Base-by-base conservation (phyloP, 108 stramenopile species). In the Conticribra weissflogii region DNA sequence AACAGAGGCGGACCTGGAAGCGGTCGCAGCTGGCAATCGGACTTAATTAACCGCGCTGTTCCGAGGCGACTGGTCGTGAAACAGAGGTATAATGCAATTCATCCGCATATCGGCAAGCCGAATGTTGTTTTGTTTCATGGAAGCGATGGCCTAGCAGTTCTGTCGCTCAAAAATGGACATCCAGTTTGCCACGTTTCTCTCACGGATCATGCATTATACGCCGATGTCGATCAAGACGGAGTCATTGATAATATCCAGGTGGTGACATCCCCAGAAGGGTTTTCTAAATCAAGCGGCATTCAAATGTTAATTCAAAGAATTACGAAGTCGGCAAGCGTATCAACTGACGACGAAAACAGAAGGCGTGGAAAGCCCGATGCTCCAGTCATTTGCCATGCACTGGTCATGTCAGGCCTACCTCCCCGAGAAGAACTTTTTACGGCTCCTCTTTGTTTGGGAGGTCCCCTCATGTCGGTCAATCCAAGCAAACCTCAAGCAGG, bases 341-440 rank as follows among this genome's bases (percentile, higher is more conserved):
- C 1, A 0, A 41, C 22, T 14, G 58, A 34, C 1, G 67, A 63
- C 25, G 57, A 28, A 12, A 65, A 53, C 46, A 41, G 29, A 15
- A 24, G 30, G 25, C 15, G 25, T 34, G 41, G 22, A n/a, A 34
- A 57, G 44, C 54, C 63, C 0, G 61, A 64, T 32, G 27, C 72
- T 60, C 77, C 63, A 19, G 65, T 62, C 34, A 70, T 90, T 41
- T 94, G 93, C 53, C 90, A 94, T 56, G 78, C 82, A 14, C 45
- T 91, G 59, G 93, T 72, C 0, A 74, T 88, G 27, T 81, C 79
- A 58, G 93, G 90, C 25, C 51, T 91, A n/a, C 90, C 93, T 32
- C 84, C 87, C 14, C 74, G 76, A 17, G 93, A 94, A 78, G 88
- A 94, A 60, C 56, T 94, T 34, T 94, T 91, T 79, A 85, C 87